Base-by-base conservation (phyloP, 2,329 filamentous ascomycete genomes). In the Clonostachys chloroleuca region DNA sequence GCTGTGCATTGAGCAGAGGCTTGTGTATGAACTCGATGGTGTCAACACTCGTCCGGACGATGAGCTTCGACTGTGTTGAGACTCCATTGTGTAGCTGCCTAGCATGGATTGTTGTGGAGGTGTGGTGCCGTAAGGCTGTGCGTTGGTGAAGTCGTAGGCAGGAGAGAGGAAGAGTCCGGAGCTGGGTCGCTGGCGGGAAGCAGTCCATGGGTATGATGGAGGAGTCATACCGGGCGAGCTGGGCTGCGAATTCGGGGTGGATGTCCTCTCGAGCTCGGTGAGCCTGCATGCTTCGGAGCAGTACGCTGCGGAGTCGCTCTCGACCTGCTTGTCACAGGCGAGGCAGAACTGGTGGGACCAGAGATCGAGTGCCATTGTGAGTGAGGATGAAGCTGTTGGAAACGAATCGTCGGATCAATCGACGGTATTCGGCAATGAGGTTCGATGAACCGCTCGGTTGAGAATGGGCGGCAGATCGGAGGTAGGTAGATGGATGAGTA, bases 271-370 rank as follows among this genome's bases (percentile, higher is more conserved):
- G 58, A 92, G 84, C 69, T 96, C 92, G 55, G 89, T 87, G 41
- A 96, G 77, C 54, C 90, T 83, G 78, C 92, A 96, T 33, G 88
- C 82, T 71, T 96, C 91, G 42, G 90, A 95, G 78, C 92, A 96
- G 77, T 95, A 96, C 55, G 88, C 83, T 52, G 84, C 84, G 48
- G 84, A 84, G 54, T 88, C 81, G 51, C 87, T 91, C 71, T 95
- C 89, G 44, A 69, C 66, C 58, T 71, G 68, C 72, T 87, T 86
- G 73, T 96, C 92, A 75, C 92, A 96, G 73, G 87, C 84, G 59
- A 96, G 83, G 78, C 92, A 96, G 80, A 90, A 96, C 69, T 95
- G 86, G 67, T 87, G 89, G 59, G 88, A 88, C 90, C 92, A 96
- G 61, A 74, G 68, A 56, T 81, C 77, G 62, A 73, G 70, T 64